Percentiles rank a stretch among this genome's conserved stretches.
Conservation (phyloP, 2,329 filamentous ascomycete species). For the Botrytis deweyae region DNA sequence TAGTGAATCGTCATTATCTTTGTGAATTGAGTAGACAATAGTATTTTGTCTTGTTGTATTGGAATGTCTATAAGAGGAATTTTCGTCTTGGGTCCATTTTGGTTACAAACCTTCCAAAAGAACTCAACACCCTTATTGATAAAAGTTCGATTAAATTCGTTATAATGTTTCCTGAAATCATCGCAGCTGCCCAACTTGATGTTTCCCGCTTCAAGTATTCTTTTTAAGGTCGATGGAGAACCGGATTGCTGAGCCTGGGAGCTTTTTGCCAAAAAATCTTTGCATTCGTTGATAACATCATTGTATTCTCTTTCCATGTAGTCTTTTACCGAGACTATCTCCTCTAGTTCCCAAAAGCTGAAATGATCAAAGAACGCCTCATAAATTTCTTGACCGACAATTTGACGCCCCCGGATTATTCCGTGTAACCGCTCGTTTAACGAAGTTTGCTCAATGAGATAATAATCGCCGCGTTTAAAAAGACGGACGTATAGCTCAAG, state of each 20-base stretch:
- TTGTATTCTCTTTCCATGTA: constrained; percentile 13
- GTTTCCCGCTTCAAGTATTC: neutral
- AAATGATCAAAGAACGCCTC: neutral
- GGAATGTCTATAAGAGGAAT: neutral
- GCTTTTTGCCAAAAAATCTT: neutral
- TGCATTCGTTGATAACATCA: neutral
- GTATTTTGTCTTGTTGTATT: neutral
- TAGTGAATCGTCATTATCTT: neutral
- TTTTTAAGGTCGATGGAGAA: neutral
- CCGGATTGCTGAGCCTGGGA: neutral
- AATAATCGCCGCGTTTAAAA: neutral
- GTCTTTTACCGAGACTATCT: neutral
- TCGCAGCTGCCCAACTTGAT: neutral
- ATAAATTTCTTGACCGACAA: neutral
- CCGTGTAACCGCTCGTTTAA: neutral
- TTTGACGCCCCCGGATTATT: neutral
- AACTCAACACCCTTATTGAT: neutral
- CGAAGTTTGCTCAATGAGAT: neutral
- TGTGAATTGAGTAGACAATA: neutral
- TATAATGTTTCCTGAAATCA: neutral
- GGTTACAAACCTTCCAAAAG: constrained; percentile 3
- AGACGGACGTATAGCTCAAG: neutral
- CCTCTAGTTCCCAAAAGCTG: neutral
- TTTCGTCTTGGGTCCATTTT: neutral
- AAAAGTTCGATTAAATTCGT: neutral